Evolutionary conservation across 2,329 filamentous ascomycete genomes (phyloP).

Genomic region (Aspergillus ustus): DNA sequence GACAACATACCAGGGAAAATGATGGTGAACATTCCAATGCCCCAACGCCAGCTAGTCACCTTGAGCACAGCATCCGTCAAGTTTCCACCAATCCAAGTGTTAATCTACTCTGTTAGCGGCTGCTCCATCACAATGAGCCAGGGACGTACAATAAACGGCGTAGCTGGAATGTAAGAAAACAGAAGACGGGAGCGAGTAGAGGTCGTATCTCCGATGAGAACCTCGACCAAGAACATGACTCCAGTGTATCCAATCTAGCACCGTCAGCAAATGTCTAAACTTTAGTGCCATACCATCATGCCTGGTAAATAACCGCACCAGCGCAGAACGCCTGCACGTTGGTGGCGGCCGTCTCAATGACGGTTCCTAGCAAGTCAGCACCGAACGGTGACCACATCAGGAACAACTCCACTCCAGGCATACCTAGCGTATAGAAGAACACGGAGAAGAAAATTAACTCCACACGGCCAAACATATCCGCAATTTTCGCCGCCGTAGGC

Average conservation of each 20-base stretch:
- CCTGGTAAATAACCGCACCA: constrained; percentile 64
- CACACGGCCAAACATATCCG: constrained; percentile 66
- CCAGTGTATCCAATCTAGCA: constrained; percentile 63
- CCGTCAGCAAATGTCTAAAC: neutral
- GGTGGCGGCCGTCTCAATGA: constrained; percentile 59
- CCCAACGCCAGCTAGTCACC: constrained; percentile 63
- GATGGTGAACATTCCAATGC: constrained; percentile 67
- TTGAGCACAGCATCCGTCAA: constrained; percentile 57
- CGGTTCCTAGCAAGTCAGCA: constrained; percentile 45
- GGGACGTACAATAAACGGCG: constrained; percentile 57
- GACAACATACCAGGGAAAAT: constrained; percentile 55
- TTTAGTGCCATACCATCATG: constrained; percentile 14
- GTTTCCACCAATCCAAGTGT: constrained; percentile 67
- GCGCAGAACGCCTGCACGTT: constrained; percentile 59
- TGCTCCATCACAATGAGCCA: no score
- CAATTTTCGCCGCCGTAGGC: constrained; percentile 65
- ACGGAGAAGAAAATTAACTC: constrained; percentile 62
- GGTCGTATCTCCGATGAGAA: constrained; percentile 67
- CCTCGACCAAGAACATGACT: constrained; percentile 65
- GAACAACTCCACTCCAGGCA: neutral
- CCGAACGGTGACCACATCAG: neutral
- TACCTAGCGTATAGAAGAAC: constrained; percentile 59
- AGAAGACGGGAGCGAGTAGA: constrained; percentile 66
- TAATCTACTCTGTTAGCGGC: constrained; percentile 45
- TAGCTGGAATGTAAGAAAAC: constrained; percentile 67